phyloP scores from a whole-genome alignment of 768 basidiomycete species.

The Hypsizygus marmoreus region DNA sequence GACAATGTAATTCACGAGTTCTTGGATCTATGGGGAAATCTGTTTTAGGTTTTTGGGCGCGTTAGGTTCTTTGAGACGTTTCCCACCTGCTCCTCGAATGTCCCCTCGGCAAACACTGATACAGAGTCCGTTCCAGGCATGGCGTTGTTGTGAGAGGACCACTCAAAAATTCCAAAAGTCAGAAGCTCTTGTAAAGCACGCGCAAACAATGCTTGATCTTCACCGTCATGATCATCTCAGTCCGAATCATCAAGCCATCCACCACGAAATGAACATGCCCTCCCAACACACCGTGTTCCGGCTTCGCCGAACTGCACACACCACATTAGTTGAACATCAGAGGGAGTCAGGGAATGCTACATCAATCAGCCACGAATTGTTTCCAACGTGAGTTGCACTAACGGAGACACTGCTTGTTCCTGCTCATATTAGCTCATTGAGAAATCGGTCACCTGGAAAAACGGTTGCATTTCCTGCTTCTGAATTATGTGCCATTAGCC shows the following conservation, averaged over 20 bases:
- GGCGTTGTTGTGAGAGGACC: conserved; percentile 29
- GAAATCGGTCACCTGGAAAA: too few relatives aligned
- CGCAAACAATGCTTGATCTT: conserved; percentile 27
- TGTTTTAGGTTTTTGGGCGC: background rate
- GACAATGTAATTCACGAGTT: conserved; percentile 75
- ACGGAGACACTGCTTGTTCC: too few relatives aligned
- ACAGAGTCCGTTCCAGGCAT: conserved; percentile 78
- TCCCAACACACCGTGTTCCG: too few relatives aligned
- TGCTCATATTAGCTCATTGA: too few relatives aligned
- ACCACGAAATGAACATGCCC: too few relatives aligned
- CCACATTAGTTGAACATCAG: too few relatives aligned
- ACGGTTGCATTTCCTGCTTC: too few relatives aligned
- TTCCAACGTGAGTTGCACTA: too few relatives aligned
- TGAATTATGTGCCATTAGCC: too few relatives aligned
- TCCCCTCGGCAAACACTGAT: conserved; percentile 85
- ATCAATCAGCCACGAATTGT: too few relatives aligned
- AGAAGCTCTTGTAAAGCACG: conserved; percentile 36
- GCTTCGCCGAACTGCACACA: too few relatives aligned
- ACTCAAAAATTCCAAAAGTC: conserved; percentile 33
- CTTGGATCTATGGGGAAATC: conserved; percentile 57
- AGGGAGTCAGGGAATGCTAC: too few relatives aligned
- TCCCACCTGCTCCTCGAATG: conserved; percentile 82
- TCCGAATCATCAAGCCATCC: background rate
- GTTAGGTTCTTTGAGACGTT: background rate
- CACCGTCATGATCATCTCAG: background rate